Evolutionary conservation across 2,329 filamentous ascomycete species (phyloP).

Genomic region (Talaromyces sp.): DNA sequence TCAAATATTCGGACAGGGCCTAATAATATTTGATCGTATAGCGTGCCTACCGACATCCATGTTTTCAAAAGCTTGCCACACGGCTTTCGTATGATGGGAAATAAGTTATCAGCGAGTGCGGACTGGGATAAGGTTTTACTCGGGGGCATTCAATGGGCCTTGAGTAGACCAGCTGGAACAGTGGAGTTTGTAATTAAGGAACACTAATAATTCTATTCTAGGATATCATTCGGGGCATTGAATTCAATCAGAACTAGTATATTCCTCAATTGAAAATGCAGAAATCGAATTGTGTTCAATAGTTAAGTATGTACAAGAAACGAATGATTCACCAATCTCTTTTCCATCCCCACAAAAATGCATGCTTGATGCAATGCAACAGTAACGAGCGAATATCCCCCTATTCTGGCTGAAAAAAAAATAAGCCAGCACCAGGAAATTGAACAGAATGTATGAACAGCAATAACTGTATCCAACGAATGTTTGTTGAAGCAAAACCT

Average conservation of each 20-base stretch:
- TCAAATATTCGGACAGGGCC: not conserved
- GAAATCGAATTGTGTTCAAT: not conserved
- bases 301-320: conserved; percentile 13
- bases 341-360: not conserved
- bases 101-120: conserved; percentile 26
- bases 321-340: not conserved
- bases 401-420: not conserved
- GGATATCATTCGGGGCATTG: too few species aligned
- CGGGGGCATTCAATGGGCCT: conserved; percentile 25
- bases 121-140: conserved; percentile 32
- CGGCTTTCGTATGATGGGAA: conserved; percentile 42
- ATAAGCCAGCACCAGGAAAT: not conserved
- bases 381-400: conserved; percentile 5
- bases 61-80: conserved; percentile 56
- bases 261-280: not conserved
- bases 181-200: not conserved
- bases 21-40: conserved; percentile 20
- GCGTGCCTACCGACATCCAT: conserved; percentile 49
- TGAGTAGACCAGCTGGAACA: not conserved
- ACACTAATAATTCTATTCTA: not conserved
- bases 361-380: not conserved
- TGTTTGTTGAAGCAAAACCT: not conserved
- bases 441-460: not conserved
- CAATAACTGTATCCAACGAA: not conserved
- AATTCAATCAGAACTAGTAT: too few species aligned